Conservation (phyloP, 2,329 filamentous ascomycete genomes). For the Talaromyces sp. region DNA sequence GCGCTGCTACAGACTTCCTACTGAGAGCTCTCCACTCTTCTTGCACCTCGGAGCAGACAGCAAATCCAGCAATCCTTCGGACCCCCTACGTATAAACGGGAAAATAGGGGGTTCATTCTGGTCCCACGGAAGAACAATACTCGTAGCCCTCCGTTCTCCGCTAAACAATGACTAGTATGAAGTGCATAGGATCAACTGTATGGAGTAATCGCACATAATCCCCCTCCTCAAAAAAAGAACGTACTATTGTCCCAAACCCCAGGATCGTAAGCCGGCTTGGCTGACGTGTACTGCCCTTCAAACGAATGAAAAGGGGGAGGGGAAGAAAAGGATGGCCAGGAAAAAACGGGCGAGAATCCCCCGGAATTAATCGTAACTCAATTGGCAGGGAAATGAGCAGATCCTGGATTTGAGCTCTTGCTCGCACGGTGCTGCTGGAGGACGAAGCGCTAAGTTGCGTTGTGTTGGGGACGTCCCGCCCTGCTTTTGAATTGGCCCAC, state of each 20-base stretch:
- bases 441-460: conserved; percentile 25
- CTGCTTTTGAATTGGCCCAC: not conserved
- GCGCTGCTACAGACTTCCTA: not conserved
- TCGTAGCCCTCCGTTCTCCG: too few species aligned
- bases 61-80: not conserved
- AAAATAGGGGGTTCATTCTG: not conserved
- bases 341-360: conserved; percentile 33
- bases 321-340: not conserved
- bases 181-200: too few species aligned
- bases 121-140: not conserved
- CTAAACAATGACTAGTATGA: too few species aligned
- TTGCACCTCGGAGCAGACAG: not conserved
- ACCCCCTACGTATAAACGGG: not conserved
- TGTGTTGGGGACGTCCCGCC: conserved; percentile 3
- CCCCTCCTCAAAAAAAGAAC: not conserved
- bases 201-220: too few species aligned
- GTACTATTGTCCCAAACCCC: not conserved
- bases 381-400: conserved; percentile 1
- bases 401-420: not conserved
- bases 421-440: conserved; percentile 28
- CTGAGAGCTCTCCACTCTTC: conserved; percentile 8
- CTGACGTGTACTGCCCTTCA: conserved; percentile 28
- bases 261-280: conserved; percentile 26
- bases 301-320: conserved; percentile 1
- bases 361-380: conserved; percentile 31